Conservation (phyloP, 495 filamentous ascomycete species). For the Annulohypoxylon maeteangense region DNA sequence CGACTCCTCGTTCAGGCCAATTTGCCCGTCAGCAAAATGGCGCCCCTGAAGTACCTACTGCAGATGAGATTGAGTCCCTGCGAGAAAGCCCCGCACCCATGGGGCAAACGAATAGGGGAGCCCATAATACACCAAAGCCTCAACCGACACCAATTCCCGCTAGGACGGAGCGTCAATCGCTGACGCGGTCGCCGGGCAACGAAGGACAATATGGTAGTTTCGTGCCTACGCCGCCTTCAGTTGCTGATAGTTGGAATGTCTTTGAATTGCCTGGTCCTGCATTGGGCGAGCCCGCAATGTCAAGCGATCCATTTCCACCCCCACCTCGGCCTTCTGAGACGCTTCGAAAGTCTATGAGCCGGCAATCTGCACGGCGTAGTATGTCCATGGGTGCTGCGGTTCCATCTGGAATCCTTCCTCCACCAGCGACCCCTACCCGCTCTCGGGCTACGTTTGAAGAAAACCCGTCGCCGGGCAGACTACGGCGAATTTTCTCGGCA, state of each 20-base stretch:
- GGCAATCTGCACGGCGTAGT: constrained; percentile 31
- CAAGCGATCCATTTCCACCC: constrained; percentile 15
- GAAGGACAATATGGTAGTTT: constrained; percentile 78
- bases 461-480: constrained; percentile 15
- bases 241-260: constrained; percentile 45
- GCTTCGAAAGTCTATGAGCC: constrained; percentile 25
- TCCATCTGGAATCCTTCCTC: background rate
- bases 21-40: constrained; percentile 40
- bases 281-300: constrained; percentile 65
- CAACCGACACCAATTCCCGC: constrained; percentile 48
- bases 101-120: constrained; percentile 42
- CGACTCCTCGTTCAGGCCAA: constrained; percentile 33
- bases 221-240: constrained; percentile 67
- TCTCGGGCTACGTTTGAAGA: constrained; percentile 9
- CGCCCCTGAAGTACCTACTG: constrained; percentile 3
- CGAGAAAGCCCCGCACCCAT: constrained; percentile 37
- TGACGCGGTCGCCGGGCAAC: constrained; percentile 47
- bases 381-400: constrained; percentile 16
- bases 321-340: constrained; percentile 10
- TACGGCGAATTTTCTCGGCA: constrained; percentile 44
- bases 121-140: constrained; percentile 23
- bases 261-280: constrained; percentile 81
- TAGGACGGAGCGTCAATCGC: constrained; percentile 48
- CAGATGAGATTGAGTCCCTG: constrained; percentile 40
- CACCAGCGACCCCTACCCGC: constrained; percentile 16